Conservation (phyloP, 176 grass and related monocot species). For the Musa beccarii region DNA sequence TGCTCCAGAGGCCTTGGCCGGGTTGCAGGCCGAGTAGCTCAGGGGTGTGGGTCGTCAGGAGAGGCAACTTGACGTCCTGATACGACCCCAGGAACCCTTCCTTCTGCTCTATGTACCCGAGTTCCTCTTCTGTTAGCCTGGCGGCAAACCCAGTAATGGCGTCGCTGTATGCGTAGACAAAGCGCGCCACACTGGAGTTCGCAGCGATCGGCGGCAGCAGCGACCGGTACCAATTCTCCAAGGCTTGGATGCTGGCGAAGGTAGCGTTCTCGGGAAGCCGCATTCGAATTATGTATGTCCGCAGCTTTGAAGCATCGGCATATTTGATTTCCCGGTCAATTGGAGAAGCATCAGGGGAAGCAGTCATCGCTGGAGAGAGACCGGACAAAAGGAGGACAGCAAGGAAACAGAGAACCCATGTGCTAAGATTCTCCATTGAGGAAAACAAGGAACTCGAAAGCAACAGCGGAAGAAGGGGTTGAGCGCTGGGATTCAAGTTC, state of each 20-base stretch:
- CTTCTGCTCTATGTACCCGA: slow-evolving; percentile 17
- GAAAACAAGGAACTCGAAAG: no score
- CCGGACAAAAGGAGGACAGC: no score
- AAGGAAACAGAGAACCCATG: no score
- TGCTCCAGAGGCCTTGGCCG: slow-evolving; percentile 16
- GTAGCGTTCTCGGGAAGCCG: slow-evolving; percentile 13
- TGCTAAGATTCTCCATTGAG: no score
- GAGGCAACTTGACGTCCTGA: slow-evolving; percentile 14
- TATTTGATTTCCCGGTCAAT: neutral
- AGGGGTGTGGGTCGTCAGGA: slow-evolving; percentile 41
- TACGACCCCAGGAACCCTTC: slow-evolving; percentile 28
- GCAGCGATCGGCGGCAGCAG: slow-evolving; percentile 27
- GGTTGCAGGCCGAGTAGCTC: slow-evolving; percentile 31
- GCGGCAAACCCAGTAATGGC: slow-evolving; percentile 32
- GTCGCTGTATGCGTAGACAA: slow-evolving; percentile 42
- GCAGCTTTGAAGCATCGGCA: neutral
- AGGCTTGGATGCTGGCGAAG: neutral
- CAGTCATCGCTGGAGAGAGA: no score
- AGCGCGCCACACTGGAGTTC: neutral
- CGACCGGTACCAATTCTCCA: slow-evolving; percentile 44
- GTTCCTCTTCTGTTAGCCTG: slow-evolving; percentile 26
- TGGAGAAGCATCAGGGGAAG: neutral
- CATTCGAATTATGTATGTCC: slow-evolving; percentile 30
- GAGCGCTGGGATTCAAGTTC: no score
- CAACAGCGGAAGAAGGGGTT: no score